Evolutionary conservation across 805 yeast species (phyloP).

Genomic region (Debaryomyces tyrocola): DNA sequence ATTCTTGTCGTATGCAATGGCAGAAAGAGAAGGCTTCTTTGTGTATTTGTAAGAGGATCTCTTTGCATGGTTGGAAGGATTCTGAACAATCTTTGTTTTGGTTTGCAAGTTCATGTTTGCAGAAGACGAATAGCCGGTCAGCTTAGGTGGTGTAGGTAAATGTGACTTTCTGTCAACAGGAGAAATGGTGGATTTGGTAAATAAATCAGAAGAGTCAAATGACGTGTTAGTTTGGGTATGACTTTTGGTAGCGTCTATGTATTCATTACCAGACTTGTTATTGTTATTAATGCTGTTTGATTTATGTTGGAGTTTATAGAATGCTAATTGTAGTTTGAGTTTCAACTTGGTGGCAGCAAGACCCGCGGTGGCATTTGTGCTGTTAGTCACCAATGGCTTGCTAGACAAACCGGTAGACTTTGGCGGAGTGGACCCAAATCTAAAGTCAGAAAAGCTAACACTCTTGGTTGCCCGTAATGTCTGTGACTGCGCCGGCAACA

Average conservation of each 20-base stretch:
- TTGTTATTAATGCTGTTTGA: constrained; percentile 2
- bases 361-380: constrained; percentile 30
- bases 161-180: neutral
- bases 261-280: neutral
- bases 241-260: constrained; percentile 1
- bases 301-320: constrained; percentile 35
- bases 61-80: constrained; percentile 1
- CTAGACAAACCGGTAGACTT: neutral
- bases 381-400: neutral
- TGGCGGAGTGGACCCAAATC: constrained; percentile 3
- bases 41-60: neutral
- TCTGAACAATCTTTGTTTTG: constrained; percentile 4
- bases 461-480: neutral
- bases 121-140: constrained; percentile 13
- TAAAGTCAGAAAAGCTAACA: constrained; percentile 28
- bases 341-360: constrained; percentile 45
- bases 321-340: constrained; percentile 42
- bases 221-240: neutral
- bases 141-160: constrained; percentile 16
- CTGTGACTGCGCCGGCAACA: neutral
- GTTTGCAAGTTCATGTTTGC: constrained; percentile 25
- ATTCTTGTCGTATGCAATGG: constrained; percentile 9
- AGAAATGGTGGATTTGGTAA: neutral
- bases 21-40: constrained; percentile 15
- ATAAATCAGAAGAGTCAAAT: neutral